Conservation (phyloP, 352 stramenopile species). For the Pythium grandisporangium region DNA sequence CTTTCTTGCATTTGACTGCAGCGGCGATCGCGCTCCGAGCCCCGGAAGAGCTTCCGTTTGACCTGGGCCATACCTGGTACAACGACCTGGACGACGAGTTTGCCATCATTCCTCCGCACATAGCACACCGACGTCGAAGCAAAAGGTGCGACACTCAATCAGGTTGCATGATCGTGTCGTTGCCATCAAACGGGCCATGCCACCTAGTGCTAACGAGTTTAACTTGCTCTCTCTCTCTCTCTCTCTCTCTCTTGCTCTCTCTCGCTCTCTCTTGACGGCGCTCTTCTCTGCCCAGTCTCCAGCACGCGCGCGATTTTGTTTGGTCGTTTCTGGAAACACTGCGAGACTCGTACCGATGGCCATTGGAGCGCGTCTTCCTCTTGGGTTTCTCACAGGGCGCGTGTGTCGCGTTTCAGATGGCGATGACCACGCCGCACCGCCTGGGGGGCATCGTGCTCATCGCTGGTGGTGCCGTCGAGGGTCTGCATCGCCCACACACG, state of each 20-base stretch:
- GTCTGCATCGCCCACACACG: conserved; percentile 14
- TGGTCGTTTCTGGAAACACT: conserved; percentile 35
- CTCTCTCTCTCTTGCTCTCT: background rate
- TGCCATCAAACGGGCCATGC: too few relatives aligned
- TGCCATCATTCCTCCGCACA: conserved; percentile 30
- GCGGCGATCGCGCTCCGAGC: conserved; percentile 40
- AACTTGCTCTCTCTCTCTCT: background rate
- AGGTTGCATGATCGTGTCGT: too few relatives aligned
- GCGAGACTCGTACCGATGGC: conserved; percentile 37
- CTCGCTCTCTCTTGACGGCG: background rate
- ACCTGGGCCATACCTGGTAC: conserved; percentile 42
- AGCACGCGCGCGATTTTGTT: conserved; percentile 22
- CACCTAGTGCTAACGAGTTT: too few relatives aligned
- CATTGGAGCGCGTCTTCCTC: conserved; percentile 40
- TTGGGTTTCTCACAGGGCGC: conserved; percentile 63
- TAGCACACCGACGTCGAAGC: conserved; percentile 26
- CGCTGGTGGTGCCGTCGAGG: conserved; percentile 28
- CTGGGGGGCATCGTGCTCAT: conserved; percentile 47
- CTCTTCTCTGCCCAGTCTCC: conserved; percentile 17
- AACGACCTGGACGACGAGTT: conserved; percentile 40
- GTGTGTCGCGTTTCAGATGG: conserved; percentile 46
- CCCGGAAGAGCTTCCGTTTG: conserved; percentile 42
- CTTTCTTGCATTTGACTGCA: conserved; percentile 1
- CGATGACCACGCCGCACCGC: conserved; percentile 23
- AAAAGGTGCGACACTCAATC: conserved; percentile 32